Percentiles rank a stretch among this genome's conserved stretches.
phyloP scores from a whole-genome alignment of 192 early-diverging fungal species.

The Obelidium mucronatum region DNA sequence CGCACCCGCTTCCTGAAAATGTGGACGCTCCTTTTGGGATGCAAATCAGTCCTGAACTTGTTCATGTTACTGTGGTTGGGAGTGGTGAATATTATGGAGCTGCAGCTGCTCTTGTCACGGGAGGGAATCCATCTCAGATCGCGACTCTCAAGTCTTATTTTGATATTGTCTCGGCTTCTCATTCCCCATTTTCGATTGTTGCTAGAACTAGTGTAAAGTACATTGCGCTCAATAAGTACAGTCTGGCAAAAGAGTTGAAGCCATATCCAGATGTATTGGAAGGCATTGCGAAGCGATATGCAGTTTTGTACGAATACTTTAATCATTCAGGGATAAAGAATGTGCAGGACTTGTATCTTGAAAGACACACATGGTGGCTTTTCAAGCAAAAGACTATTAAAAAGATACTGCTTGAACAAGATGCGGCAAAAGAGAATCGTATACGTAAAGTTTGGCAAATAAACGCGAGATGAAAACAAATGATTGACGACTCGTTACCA shows the following conservation, averaged over 20 bases:
- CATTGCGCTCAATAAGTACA: background rate
- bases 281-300: background rate
- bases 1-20: background rate
- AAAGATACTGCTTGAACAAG: background rate
- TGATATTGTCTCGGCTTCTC: background rate
- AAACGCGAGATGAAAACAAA: too few species aligned
- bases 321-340: background rate
- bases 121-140: background rate
- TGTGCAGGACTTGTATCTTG: slow-evolving; percentile 8
- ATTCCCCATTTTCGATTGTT: background rate
- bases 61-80: background rate
- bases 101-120: background rate
- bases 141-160: background rate
- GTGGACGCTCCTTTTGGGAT: background rate
- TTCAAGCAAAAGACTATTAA: background rate
- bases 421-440: too few species aligned
- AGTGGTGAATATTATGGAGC: background rate
- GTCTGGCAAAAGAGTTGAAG: background rate
- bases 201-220: background rate
- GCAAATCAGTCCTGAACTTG: background rate
- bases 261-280: background rate
- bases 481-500: too few species aligned
- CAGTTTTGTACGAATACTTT: background rate
- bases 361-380: background rate
- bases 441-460: too few species aligned